These are phyloP conservation scores for Akebia trifoliata DNA, from an alignment of 164 flowering plant species.

Conservation along the genomic window DNA sequence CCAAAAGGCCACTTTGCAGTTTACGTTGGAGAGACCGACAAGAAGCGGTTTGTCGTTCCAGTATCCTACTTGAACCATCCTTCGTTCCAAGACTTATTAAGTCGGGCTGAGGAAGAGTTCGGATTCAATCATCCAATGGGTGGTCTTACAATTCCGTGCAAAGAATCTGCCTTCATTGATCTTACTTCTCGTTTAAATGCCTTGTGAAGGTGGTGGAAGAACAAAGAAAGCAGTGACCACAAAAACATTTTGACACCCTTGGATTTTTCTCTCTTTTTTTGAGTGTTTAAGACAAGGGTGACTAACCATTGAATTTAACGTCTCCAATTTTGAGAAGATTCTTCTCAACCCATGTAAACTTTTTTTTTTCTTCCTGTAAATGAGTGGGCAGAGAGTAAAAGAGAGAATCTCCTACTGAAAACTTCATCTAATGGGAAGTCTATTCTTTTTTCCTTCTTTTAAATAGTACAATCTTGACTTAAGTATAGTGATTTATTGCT, in stretches of 20 bases:
- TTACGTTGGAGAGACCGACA: constrained; percentile 2
- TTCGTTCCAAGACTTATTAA: constrained; percentile 2
- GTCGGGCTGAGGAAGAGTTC: constrained; percentile 3
- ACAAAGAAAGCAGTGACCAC: no score
- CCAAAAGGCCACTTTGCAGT: constrained; percentile 7
- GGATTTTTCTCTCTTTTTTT: no score
- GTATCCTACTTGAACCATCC: neutral
- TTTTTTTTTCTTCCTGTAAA: no score
- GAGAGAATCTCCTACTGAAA: no score
- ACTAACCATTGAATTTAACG: neutral
- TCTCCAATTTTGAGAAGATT: constrained; percentile 4
- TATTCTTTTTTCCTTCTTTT: no score
- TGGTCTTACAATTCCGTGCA: constrained; percentile 8
- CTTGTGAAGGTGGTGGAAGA: no score
- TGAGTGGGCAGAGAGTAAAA: no score
- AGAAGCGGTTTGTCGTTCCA: constrained; percentile 4
- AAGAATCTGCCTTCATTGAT: constrained; percentile 1
- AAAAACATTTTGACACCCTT: no score
- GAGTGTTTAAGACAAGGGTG: neutral
- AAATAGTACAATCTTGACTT: no score
- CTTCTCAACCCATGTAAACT: no score
- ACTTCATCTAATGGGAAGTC: no score
- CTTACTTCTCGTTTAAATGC: neutral
- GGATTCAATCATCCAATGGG: constrained; percentile 9
- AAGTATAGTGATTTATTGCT: no score